Conservation (phyloP, 768 basidiomycete species). For the Russula ochroleuca region DNA sequence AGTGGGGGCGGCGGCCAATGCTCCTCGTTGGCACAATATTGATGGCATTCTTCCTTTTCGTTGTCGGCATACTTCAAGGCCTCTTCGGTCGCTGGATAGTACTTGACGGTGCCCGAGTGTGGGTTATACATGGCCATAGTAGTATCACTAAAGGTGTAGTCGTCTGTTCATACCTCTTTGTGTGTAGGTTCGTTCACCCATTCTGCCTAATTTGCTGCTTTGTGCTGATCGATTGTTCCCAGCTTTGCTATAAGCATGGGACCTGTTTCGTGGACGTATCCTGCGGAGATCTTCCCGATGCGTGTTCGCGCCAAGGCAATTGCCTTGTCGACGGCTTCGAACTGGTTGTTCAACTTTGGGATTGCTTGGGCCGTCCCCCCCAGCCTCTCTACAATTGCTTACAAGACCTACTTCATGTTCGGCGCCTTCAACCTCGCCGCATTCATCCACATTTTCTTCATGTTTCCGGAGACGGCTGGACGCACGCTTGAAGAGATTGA, state of each 20-base stretch:
- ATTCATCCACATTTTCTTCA: conserved; percentile 68
- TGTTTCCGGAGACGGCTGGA: conserved; percentile 75
- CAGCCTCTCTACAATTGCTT: conserved; percentile 59
- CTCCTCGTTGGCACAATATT: conserved; percentile 57
- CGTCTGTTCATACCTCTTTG: conserved; percentile 72
- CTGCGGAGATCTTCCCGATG: conserved; percentile 40
- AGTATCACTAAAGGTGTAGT: conserved; percentile 65
- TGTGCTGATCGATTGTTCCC: neutral
- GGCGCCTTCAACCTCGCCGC: conserved; percentile 72
- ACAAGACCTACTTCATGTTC: conserved; percentile 76
- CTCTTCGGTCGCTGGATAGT: conserved; percentile 59
- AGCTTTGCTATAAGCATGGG: conserved; percentile 57
- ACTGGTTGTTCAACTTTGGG: conserved; percentile 46
- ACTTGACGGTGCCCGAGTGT: conserved; percentile 42
- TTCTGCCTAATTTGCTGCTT: too few relatives aligned
- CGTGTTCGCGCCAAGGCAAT: conserved; percentile 43
- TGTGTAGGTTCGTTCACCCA: conserved; percentile 42
- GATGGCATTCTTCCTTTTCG: conserved; percentile 75
- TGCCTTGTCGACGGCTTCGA: conserved; percentile 39
- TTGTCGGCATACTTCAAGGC: conserved; percentile 73
- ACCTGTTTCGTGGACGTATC: conserved; percentile 60
- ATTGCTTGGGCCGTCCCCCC: conserved; percentile 64
- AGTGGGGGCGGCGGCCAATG: conserved; percentile 77
- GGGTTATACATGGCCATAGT: conserved; percentile 58
- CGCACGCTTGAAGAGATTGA: conserved; percentile 76